Evolutionary conservation across 768 basidiomycete genomes (phyloP), one percentile per base, ranked within the genome.

Genomic region (Phallus indusiatus): DNA sequence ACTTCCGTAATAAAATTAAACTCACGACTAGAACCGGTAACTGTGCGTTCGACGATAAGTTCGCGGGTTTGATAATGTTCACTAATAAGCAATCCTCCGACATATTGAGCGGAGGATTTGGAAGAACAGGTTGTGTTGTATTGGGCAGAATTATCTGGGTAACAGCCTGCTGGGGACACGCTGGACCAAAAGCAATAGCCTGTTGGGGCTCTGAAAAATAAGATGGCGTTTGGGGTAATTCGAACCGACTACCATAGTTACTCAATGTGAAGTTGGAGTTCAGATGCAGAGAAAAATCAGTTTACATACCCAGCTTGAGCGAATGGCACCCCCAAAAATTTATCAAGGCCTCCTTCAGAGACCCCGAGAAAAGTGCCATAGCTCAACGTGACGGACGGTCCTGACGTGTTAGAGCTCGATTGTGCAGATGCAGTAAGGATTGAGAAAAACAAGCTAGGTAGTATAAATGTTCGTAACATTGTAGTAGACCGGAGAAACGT

Each of bases 1-100:
- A 36, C 11, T 16, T 17, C 9, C 6, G 21, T 7, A 28, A 28
- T n/a, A 16, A 46, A 21, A 46, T 14, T 6, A 50, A 18, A 62
- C 65, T 35, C 34, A 82, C 81, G 28, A 76, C 78, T 17, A 80
- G 70, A 5, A 84, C 79, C 1, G 83, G 82, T 1, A 83, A 68
- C 0, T 72, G 75, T 1, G 76, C 73, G 36, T 62, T 66, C 1
- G 67, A 65, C 5, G 83, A 37, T 8, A 61, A 54, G n/a, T 63
- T 63, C 5, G 63, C 59, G n/a, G 67, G 81, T 54, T 73, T 75
- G 22, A 80, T 63, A 17, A 83, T 74, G 61, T 84, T 82, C 46
- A 85, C 59, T 12, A 1, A 80, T 20, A 83, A 69, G 67, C 81
- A 60, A 47, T 60, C 53, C 46, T 60, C 59, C 6, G 59, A 60